Percentiles rank a stretch among this genome's conserved stretches.
Evolutionary conservation across 2,329 filamentous ascomycete genomes (phyloP).

Genomic region (Xylariomycetidae sp.): DNA sequence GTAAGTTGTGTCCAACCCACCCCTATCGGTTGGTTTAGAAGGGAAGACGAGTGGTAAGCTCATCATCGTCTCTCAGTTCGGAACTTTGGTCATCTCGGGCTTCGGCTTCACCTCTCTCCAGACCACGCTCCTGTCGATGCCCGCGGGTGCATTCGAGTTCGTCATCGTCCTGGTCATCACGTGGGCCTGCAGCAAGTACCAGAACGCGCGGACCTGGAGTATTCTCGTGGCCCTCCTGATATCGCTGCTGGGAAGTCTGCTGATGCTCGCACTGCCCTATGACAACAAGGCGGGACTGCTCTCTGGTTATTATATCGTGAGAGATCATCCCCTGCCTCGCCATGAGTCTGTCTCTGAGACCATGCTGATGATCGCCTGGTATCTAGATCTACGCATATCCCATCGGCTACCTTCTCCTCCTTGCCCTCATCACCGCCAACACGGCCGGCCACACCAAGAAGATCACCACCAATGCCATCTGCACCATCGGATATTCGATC

Average conservation of each 20-base stretch:
- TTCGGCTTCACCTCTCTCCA: conserved; percentile 1
- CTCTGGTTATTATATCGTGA: not conserved
- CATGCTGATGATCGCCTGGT: too few relatives aligned
- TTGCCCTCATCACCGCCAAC: not conserved
- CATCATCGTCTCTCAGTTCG: not conserved
- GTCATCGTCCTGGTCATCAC: not conserved
- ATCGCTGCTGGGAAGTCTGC: not conserved
- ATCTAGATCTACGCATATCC: not conserved
- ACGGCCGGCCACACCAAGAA: not conserved
- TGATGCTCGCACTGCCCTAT: not conserved
- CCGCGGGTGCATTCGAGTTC: conserved; percentile 1
- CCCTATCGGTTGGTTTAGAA: too few relatives aligned
- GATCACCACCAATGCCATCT: not conserved
- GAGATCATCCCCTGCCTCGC: not conserved
- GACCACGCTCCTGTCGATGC: conserved; percentile 3
- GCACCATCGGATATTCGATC: not conserved
- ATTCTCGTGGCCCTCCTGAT: not conserved
- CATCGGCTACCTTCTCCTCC: not conserved
- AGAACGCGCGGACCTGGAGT: not conserved
- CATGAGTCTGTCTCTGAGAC: too few relatives aligned
- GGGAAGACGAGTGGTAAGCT: too few relatives aligned
- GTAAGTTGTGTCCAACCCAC: not conserved
- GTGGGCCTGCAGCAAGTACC: not conserved
- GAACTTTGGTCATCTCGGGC: not conserved
- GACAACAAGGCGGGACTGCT: not conserved